Evolutionary conservation across 352 stramenopile species (phyloP).

Genomic region (Ophiocytium majus): DNA sequence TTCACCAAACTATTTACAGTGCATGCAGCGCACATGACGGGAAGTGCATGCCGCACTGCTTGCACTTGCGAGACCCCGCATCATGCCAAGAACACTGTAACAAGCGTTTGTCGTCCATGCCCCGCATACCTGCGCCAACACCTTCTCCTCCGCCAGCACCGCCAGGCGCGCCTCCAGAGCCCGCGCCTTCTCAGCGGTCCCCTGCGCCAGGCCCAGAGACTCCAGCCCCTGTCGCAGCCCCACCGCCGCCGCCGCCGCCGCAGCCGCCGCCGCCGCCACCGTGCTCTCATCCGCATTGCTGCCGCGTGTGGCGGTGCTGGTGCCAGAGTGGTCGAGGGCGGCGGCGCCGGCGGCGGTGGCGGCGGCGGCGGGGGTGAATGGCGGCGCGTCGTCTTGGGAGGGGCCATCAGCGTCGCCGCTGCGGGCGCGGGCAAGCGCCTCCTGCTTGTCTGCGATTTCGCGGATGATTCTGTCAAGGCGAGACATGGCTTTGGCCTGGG

Average conservation of each 20-base stretch:
- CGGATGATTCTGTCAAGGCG: conserved; percentile 1
- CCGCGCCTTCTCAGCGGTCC: conserved; percentile 21
- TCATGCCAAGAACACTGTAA: no score
- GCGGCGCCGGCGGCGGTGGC: background rate
- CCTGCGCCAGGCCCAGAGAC: conserved; percentile 23
- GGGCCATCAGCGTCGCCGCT: background rate
- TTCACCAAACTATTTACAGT: no score
- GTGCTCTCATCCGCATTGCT: background rate
- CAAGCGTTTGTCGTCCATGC: no score
- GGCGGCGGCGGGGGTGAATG: background rate
- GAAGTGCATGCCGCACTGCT: no score
- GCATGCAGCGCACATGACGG: no score
- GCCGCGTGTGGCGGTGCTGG: background rate
- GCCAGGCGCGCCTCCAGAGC: conserved; percentile 35
- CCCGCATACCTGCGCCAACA: conserved; percentile 2
- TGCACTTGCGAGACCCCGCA: no score
- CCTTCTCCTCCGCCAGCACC: conserved; percentile 31
- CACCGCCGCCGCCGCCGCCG: background rate
- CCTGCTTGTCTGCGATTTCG: conserved; percentile 13
- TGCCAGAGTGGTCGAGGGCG: background rate
- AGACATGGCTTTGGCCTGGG: background rate
- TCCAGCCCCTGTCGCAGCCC: conserved; percentile 3
- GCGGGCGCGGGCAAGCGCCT: background rate
- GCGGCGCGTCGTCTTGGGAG: background rate
- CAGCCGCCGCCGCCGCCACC: background rate